A percentile compares a stretch with the other conserved stretches of the same genome.
Conservation (phyloP, 805 yeast species). For the Metschnikowia chrysomelidarum region DNA sequence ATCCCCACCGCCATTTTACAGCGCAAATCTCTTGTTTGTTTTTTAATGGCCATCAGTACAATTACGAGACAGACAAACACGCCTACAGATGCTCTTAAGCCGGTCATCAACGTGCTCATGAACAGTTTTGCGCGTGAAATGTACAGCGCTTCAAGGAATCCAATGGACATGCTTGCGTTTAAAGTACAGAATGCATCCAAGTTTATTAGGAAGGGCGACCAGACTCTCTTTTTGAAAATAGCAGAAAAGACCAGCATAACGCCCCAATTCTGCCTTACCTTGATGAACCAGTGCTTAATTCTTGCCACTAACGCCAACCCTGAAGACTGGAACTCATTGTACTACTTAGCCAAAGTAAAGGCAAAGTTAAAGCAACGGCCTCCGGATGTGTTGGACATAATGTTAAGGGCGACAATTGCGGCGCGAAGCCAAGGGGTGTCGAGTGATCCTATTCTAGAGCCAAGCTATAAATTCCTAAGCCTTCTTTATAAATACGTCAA, state of each 20-base stretch:
- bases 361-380: constrained; percentile 45
- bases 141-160: constrained; percentile 56
- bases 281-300: constrained; percentile 42
- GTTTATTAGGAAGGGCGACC: constrained; percentile 28
- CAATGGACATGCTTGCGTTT: constrained; percentile 64
- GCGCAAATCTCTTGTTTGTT: constrained; percentile 68
- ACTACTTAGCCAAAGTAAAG: constrained; percentile 56
- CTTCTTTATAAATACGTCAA: constrained; percentile 55
- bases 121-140: constrained; percentile 55
- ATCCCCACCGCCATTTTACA: constrained; percentile 60
- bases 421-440: constrained; percentile 39
- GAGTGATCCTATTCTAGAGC: constrained; percentile 66
- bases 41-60: constrained; percentile 64
- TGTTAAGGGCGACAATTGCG: constrained; percentile 44
- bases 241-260: constrained; percentile 23
- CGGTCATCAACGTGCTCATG: constrained; percentile 47
- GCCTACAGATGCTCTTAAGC: constrained; percentile 21
- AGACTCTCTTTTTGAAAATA: constrained; percentile 26
- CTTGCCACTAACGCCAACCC: constrained; percentile 45
- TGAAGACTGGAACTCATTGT: constrained; percentile 60
- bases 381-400: constrained; percentile 35
- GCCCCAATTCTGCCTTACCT: constrained; percentile 33
- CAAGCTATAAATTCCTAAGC: constrained; percentile 67
- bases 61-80: constrained; percentile 7
- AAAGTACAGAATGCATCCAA: constrained; percentile 38